Conservation (phyloP, 2,329 filamentous ascomycete genomes). For the Bretziella fagacearum region DNA sequence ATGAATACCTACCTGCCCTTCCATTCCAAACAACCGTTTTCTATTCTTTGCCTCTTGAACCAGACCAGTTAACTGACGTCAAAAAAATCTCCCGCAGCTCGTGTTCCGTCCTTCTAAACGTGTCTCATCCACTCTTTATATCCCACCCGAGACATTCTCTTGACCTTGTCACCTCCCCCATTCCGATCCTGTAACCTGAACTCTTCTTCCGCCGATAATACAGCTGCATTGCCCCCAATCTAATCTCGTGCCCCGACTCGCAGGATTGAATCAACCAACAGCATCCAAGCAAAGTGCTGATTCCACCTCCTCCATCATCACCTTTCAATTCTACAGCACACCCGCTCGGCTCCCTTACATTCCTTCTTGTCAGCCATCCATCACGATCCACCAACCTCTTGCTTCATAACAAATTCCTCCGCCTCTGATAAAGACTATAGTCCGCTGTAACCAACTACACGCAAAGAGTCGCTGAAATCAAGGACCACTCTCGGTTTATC, state of each 20-base stretch:
- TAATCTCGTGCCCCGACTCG: not conserved
- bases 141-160: not conserved
- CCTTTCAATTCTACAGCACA: not conserved
- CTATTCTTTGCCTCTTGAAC: not conserved
- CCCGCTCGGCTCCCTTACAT: not conserved
- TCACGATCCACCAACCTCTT: not conserved
- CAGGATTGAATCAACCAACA: conserved; percentile 1
- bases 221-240: not conserved
- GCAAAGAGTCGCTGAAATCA: too few species aligned
- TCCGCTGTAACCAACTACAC: too few species aligned
- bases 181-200: too few species aligned
- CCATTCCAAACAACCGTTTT: too few species aligned
- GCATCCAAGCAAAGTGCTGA: not conserved
- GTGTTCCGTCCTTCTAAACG: not conserved
- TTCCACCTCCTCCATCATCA: not conserved
- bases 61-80: not conserved
- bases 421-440: too few species aligned
- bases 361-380: not conserved
- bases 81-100: not conserved
- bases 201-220: not conserved
- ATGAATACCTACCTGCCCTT: too few species aligned
- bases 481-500: too few species aligned
- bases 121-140: not conserved
- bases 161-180: not conserved
- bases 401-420: too few species aligned